These are phyloP conservation scores for Bruguiera parviflora DNA, from an alignment of 345 rosid species.

Conservation along the genomic window DNA sequence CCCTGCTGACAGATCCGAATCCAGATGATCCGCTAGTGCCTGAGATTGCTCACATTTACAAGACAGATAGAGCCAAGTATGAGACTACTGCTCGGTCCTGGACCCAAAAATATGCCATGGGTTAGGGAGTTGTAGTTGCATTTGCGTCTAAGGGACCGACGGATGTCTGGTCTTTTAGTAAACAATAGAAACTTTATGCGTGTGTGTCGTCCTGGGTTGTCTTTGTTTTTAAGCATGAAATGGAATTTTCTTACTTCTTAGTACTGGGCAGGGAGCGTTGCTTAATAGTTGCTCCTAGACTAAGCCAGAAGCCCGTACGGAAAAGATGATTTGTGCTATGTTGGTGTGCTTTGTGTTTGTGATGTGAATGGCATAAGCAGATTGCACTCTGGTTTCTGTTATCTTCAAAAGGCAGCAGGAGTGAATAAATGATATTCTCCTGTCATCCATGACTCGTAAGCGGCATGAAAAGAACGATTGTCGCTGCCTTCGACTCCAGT, in stretches of 20 bases:
- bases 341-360: too few relatives aligned
- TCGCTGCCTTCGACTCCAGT: too few relatives aligned
- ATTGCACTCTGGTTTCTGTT: too few relatives aligned
- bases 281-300: background rate
- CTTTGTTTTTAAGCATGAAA: background rate
- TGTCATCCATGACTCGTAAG: too few relatives aligned
- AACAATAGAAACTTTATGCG: constrained; percentile 3
- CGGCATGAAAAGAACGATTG: too few relatives aligned
- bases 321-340: background rate
- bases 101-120: constrained; percentile 23
- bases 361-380: too few relatives aligned
- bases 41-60: constrained; percentile 22
- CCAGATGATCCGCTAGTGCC: constrained; percentile 26
- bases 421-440: too few relatives aligned
- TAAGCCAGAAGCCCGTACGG: background rate
- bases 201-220: background rate
- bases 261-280: background rate
- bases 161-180: background rate
- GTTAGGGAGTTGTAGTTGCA: background rate
- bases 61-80: constrained; percentile 21
- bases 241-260: background rate
- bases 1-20: constrained; percentile 22
- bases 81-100: constrained; percentile 24
- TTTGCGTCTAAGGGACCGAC: background rate
- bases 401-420: too few relatives aligned